phyloP scores from a whole-genome alignment of 129 eudicot species.

The Centaurea solstitialis region DNA sequence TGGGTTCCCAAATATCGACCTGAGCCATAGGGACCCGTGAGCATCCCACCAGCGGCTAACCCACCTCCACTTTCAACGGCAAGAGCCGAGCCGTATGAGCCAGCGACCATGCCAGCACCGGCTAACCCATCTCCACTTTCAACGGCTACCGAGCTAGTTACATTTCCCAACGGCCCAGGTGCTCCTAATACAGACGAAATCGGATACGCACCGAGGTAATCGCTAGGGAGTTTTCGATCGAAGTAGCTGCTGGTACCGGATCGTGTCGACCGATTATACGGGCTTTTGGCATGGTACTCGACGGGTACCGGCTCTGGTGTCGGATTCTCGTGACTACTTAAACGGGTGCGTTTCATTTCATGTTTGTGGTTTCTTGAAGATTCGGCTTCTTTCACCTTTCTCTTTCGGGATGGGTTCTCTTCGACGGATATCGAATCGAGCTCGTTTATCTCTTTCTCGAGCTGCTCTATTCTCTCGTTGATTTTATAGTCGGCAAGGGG shows the following conservation, averaged over 20 bases:
- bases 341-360: constrained; percentile 41
- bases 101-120: neutral
- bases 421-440: constrained; percentile 11
- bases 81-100: constrained; percentile 21
- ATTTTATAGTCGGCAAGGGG: constrained; percentile 43
- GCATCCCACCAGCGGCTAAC: constrained; percentile 1
- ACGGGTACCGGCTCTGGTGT: constrained; percentile 24
- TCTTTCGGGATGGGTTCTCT: constrained; percentile 34
- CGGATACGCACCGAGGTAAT: constrained; percentile 21
- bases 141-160: constrained; percentile 3
- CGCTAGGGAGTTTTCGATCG: constrained; percentile 22
- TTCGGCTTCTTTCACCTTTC: constrained; percentile 45
- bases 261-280: constrained; percentile 21
- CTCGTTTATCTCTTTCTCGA: constrained; percentile 48
- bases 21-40: constrained; percentile 22
- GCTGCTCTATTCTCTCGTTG: constrained; percentile 35
- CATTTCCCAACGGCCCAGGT: constrained; percentile 29
- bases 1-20: constrained; percentile 21
- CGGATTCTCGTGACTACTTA: constrained; percentile 19
- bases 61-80: constrained; percentile 18
- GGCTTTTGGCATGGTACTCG: constrained; percentile 19
- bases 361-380: constrained; percentile 30
- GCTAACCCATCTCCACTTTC: constrained; percentile 15
- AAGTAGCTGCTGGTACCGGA: constrained; percentile 7
- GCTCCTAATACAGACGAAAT: constrained; percentile 34